These are phyloP conservation scores for Cadophora luteo-olivacea DNA, from an alignment of 2,329 filamentous ascomycete genomes.

Conservation along the genomic window DNA sequence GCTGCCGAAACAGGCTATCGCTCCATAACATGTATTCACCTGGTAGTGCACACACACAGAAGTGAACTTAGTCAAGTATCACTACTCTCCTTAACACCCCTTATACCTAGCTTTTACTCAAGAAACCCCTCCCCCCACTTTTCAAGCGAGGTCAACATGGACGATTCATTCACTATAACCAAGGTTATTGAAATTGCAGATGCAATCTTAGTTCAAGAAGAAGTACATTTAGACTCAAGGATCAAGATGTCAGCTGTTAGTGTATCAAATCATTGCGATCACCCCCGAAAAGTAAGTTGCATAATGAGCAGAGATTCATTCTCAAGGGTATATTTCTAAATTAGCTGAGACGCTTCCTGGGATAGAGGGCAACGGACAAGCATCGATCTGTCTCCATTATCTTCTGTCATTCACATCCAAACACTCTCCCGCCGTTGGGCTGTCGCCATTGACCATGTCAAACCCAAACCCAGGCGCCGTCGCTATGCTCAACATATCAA, in stretches of 20 bases:
- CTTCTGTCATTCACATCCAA: background rate
- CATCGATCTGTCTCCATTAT: background rate
- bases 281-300: background rate
- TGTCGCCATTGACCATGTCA: background rate
- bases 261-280: background rate
- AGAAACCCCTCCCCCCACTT: no score
- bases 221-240: background rate
- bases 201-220: no score
- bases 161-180: no score
- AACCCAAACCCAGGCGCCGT: conserved; percentile 5
- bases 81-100: no score
- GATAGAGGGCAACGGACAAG: background rate
- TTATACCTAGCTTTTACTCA: no score
- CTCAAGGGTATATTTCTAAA: background rate
- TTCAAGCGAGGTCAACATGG: no score
- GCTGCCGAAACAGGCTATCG: no score
- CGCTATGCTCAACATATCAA: conserved; percentile 22
- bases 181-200: no score
- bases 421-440: background rate
- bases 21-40: no score
- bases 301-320: background rate
- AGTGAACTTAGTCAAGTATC: no score
- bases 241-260: background rate
- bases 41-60: no score
- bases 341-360: background rate